Evolutionary conservation across 2,329 filamentous ascomycete species (phyloP).

Genomic region (Aspergillus sp.): DNA sequence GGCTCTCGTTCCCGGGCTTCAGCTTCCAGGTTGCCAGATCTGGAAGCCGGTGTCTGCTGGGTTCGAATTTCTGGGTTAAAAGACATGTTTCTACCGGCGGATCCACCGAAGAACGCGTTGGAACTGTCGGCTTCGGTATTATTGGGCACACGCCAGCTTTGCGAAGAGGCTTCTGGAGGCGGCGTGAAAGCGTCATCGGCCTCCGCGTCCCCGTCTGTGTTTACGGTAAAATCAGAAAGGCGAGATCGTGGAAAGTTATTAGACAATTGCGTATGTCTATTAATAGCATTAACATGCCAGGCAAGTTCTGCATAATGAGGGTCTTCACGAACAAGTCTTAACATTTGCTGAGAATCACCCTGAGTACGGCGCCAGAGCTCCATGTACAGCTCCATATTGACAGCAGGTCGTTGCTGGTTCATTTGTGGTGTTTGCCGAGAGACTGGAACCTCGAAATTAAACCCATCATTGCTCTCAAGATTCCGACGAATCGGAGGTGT

Average conservation of each 20-base stretch:
- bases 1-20: background rate
- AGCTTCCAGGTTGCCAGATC: background rate
- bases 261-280: slow-evolving; percentile 23
- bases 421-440: slow-evolving; percentile 9
- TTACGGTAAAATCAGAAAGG: background rate
- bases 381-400: slow-evolving; percentile 51
- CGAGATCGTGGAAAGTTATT: slow-evolving; percentile 2
- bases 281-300: slow-evolving; percentile 60
- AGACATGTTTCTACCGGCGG: background rate
- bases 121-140: background rate
- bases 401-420: slow-evolving; percentile 26
- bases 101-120: background rate
- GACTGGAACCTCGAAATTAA: slow-evolving; percentile 6
- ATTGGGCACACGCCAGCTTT: background rate
- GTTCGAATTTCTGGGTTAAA: background rate
- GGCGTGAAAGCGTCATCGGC: background rate
- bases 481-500: slow-evolving; percentile 4
- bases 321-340: slow-evolving; percentile 63
- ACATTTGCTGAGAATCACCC: slow-evolving; percentile 59
- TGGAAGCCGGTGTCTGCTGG: background rate
- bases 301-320: slow-evolving; percentile 58
- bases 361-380: slow-evolving; percentile 59
- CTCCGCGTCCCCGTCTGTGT: background rate
- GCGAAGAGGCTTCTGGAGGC: background rate
- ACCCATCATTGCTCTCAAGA: slow-evolving; percentile 8